A percentile compares a stretch with the other conserved stretches of the same genome.
Conservation (phyloP, 352 stramenopile species). For the Globisporangium camurandrum region DNA sequence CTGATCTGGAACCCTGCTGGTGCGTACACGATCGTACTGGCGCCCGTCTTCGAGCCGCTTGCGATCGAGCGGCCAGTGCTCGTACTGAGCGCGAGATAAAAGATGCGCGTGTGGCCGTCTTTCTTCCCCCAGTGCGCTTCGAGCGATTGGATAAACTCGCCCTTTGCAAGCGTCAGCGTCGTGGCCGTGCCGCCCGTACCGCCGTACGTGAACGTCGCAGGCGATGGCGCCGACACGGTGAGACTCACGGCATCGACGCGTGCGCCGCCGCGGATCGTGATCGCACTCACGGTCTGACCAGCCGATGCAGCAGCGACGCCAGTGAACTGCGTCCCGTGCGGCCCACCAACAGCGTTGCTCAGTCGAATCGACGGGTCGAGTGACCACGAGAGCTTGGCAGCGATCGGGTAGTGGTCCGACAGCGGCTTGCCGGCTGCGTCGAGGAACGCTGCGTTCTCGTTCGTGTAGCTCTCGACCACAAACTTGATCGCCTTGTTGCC, state of each 20-base stretch:
- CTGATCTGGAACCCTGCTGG: slow-evolving; percentile 35
- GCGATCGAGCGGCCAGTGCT: slow-evolving; percentile 22
- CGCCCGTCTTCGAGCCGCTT: slow-evolving; percentile 22
- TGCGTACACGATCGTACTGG: slow-evolving; percentile 22
- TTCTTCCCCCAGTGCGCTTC: slow-evolving; percentile 44
- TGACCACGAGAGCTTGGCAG: slow-evolving; percentile 30
- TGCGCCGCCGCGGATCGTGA: slow-evolving; percentile 21
- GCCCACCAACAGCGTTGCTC: slow-evolving; percentile 28
- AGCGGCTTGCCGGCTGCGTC: slow-evolving; percentile 23
- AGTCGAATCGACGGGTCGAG: slow-evolving; percentile 19
- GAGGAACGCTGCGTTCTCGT: slow-evolving; percentile 33
- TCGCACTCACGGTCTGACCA: slow-evolving; percentile 20
- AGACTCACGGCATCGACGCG: slow-evolving; percentile 37
- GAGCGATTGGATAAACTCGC: slow-evolving; percentile 36
- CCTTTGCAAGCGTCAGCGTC: slow-evolving; percentile 26
- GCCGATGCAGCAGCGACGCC: slow-evolving; percentile 18
- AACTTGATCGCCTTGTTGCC: slow-evolving; percentile 38
- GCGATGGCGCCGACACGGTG: slow-evolving; percentile 11
- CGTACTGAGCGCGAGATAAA: slow-evolving; percentile 36
- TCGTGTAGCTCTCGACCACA: slow-evolving; percentile 31
- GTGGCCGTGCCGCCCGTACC: slow-evolving; percentile 23
- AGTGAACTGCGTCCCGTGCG: slow-evolving; percentile 32
- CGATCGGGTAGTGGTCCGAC: slow-evolving; percentile 46
- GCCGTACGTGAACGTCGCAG: slow-evolving; percentile 24
- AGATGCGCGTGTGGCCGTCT: slow-evolving; percentile 24